A percentile compares a stretch with the other conserved stretches of the same genome.
These are phyloP conservation scores for Thuja plicata DNA, from an alignment of 83 land plant species.

Conservation along the genomic window DNA sequence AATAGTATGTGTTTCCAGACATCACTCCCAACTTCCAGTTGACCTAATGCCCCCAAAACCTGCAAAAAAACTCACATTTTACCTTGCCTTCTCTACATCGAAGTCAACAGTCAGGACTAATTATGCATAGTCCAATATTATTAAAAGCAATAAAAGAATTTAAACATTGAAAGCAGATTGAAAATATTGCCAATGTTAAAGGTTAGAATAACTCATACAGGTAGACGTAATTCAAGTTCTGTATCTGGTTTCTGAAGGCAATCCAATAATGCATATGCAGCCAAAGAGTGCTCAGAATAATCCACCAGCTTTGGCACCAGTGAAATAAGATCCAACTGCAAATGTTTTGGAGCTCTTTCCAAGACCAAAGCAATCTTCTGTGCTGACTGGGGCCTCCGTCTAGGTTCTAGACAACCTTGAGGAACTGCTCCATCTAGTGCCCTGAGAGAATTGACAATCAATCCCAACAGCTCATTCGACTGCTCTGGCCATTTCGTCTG, in stretches of 20 bases:
- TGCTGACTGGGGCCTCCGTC: slow-evolving; percentile 83
- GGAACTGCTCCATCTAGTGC: slow-evolving; percentile 96
- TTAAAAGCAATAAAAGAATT: neutral
- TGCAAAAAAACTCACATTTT: slow-evolving; percentile 24
- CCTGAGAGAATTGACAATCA: slow-evolving; percentile 91
- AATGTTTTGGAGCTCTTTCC: slow-evolving; percentile 90
- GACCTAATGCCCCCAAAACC: slow-evolving; percentile 89
- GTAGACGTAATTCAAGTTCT: slow-evolving; percentile 69
- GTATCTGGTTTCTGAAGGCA: slow-evolving; percentile 80
- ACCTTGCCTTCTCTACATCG: neutral
- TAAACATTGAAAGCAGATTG: neutral
- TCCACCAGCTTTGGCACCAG: slow-evolving; percentile 94
- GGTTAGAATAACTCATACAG: slow-evolving; percentile 41
- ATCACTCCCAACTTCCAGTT: slow-evolving; percentile 81
- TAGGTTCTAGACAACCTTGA: slow-evolving; percentile 92
- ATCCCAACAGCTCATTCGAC: slow-evolving; percentile 92
- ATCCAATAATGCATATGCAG: slow-evolving; percentile 81
- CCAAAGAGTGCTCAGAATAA: slow-evolving; percentile 80
- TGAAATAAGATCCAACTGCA: slow-evolving; percentile 81
- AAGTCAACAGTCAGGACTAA: neutral
- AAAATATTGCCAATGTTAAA: neutral
- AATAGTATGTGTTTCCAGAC: slow-evolving; percentile 77
- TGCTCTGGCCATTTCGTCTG: slow-evolving; percentile 98
- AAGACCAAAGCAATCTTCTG: slow-evolving; percentile 86
- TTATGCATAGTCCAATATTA: neutral